Evolutionary conservation across 192 early-diverging fungal species (phyloP), one percentile per base, ranked within the genome.

Genomic region (Entomortierella chlamydospora): DNA sequence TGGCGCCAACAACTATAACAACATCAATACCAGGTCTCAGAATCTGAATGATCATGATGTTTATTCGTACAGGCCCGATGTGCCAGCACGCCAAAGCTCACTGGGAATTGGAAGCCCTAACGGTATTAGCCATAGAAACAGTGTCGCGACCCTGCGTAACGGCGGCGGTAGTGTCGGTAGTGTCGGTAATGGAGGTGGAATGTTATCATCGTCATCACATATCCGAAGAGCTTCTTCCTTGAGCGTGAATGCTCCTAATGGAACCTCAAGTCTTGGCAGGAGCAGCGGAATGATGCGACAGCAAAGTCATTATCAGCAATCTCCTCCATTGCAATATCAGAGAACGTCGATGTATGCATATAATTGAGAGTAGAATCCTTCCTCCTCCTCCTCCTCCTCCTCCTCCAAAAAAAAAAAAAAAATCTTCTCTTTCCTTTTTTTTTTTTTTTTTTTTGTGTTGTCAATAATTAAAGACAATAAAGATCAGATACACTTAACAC

Each of bases 271-370:
- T 18, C 20, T 68, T 1, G 65, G 65, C 13, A 57, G 65, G 18
- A 43, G 10, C 8, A 55, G 54, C 25, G 65, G 65, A 30, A 1
- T 57, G 54, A 31, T 28, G 2, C 54, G 47, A 9, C 64, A 67
- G 28, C 28, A 57, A 22, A 23, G 45, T 39, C 67, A 69, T 22
- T 28, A 51, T 20, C 31, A 34, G n/a, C 25, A 10, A 4, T 37
- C 57, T n/a, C 47, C 20, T n/a, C 17, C n/a, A 28, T 53, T 56
- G 41, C 53, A 43, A 25, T 51, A 49, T 57, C 64, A 51, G 50
- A 43, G 57, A 15, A 52, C 68, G 4, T 70, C 68, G 20, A 61
- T 61, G 57, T 70, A 70, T 53, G 33, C 57, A 29, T 52, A 70
- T 61, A 49, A 51, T 45, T 55, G 22, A 66, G 7, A 22, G 12